These are phyloP conservation scores for Akebia trifoliata DNA, from an alignment of 164 flowering plant species.

Conservation along the genomic window DNA sequence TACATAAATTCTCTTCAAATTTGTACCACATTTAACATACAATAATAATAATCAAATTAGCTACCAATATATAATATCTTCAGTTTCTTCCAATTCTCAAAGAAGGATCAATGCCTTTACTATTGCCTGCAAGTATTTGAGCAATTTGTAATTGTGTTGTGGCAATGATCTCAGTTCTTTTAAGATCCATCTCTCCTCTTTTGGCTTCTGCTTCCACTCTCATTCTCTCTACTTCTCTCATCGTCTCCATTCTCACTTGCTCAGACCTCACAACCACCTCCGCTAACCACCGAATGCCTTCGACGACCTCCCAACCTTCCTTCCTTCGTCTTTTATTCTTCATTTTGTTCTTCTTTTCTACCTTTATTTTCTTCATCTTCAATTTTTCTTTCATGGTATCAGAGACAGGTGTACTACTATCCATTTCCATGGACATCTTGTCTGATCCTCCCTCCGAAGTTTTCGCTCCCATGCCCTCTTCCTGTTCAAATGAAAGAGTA, in stretches of 20 bases:
- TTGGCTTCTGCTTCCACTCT: slow-evolving; percentile 75
- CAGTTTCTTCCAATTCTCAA: slow-evolving; percentile 59
- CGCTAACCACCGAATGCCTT: slow-evolving; percentile 77
- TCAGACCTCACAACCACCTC: slow-evolving; percentile 69
- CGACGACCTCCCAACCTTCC: slow-evolving; percentile 47
- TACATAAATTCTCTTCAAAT: background rate
- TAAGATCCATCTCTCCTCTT: slow-evolving; percentile 78
- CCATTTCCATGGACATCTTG: slow-evolving; percentile 11
- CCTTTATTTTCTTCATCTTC: background rate
- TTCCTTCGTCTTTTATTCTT: slow-evolving; percentile 22
- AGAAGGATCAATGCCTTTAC: slow-evolving; percentile 51
- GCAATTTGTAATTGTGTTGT: slow-evolving; percentile 86
- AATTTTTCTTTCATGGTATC: slow-evolving; percentile 7
- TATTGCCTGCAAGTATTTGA: slow-evolving; percentile 23
- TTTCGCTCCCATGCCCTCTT: slow-evolving; percentile 6
- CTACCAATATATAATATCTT: slow-evolving; percentile 7
- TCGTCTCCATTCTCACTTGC: slow-evolving; percentile 67
- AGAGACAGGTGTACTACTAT: slow-evolving; percentile 10
- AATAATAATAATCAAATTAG: background rate
- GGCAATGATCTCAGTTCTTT: slow-evolving; percentile 78
- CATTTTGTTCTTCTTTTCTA: background rate
- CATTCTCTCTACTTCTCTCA: slow-evolving; percentile 79
- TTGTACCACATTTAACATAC: background rate
- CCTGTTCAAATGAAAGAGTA: background rate
- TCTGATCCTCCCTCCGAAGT: slow-evolving; percentile 2